Conservation (phyloP, 2,329 filamentous ascomycete genomes). For the Aspergillus sp. region DNA sequence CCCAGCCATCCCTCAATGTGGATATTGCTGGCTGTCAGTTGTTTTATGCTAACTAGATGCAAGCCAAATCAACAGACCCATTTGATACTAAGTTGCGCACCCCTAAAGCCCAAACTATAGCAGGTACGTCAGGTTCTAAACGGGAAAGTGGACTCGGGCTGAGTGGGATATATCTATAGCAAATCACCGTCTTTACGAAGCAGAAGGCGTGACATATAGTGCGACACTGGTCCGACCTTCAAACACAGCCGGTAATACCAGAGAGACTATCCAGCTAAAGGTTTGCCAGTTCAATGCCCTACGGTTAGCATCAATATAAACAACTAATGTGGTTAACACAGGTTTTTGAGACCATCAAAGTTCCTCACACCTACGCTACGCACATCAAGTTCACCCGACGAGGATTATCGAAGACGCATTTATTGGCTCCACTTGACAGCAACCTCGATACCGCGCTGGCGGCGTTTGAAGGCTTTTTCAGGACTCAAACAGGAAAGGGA, state of each 20-base stretch:
- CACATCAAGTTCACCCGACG: conserved; percentile 49
- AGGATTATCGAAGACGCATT: conserved; percentile 30
- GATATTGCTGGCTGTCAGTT: background rate
- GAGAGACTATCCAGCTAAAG: conserved; percentile 60
- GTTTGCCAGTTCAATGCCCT: conserved; percentile 45
- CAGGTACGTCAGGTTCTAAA: background rate
- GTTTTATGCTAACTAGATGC: background rate
- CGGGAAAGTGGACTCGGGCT: background rate
- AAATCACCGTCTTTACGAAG: conserved; percentile 62
- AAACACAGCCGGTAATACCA: conserved; percentile 48
- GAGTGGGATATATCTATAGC: conserved; percentile 38
- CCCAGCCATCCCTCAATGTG: background rate
- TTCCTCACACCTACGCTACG: conserved; percentile 62
- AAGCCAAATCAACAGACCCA: background rate
- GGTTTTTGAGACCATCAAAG: conserved; percentile 66
- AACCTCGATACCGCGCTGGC: conserved; percentile 44
- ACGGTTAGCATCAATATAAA: background rate
- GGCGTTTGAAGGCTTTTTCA: conserved; percentile 60
- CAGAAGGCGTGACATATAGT: conserved; percentile 61
- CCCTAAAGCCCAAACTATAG: background rate
- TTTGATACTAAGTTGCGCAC: conserved; percentile 6
- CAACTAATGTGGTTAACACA: conserved; percentile 32
- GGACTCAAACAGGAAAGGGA: conserved; percentile 54
- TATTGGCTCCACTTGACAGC: conserved; percentile 34
- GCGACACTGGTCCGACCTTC: conserved; percentile 57